Conservation (phyloP, 768 basidiomycete genomes). For the Tephrocybe sp. region DNA sequence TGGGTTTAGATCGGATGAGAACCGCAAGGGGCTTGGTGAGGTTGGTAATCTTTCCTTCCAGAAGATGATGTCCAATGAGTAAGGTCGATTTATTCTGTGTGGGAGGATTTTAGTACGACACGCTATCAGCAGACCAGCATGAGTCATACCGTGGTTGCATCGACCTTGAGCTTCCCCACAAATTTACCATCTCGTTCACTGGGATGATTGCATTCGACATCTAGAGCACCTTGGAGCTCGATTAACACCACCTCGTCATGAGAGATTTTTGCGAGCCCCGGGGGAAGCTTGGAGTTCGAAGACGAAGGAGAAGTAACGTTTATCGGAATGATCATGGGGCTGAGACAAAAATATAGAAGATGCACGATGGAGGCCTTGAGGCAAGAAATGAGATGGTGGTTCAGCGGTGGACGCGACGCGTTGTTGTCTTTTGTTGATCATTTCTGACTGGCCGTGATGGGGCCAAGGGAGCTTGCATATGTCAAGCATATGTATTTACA, state of each 20-base stretch:
- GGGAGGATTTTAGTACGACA: neutral
- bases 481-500: neutral
- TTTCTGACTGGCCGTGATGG: neutral
- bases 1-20: slow-evolving; percentile 44
- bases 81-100: slow-evolving; percentile 79
- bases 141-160: slow-evolving; percentile 56
- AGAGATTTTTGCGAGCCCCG: slow-evolving; percentile 68
- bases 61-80: slow-evolving; percentile 81
- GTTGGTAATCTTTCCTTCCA: slow-evolving; percentile 80
- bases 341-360: neutral
- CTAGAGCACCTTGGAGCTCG: slow-evolving; percentile 83
- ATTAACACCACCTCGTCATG: slow-evolving; percentile 79
- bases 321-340: slow-evolving; percentile 66
- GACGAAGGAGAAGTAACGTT: slow-evolving; percentile 36
- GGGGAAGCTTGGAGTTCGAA: slow-evolving; percentile 49
- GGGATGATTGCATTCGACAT: slow-evolving; percentile 54
- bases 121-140: too few relatives aligned
- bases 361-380: neutral
- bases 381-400: neutral
- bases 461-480: neutral
- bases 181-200: slow-evolving; percentile 62
- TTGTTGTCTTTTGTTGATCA: slow-evolving; percentile 10
- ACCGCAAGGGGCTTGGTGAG: slow-evolving; percentile 83
- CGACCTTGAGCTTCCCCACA: slow-evolving; percentile 75
- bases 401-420: slow-evolving; percentile 14